Evolutionary conservation across 1,139 yeast species (phyloP).

Genomic region (Sporopachydermia cereana): DNA sequence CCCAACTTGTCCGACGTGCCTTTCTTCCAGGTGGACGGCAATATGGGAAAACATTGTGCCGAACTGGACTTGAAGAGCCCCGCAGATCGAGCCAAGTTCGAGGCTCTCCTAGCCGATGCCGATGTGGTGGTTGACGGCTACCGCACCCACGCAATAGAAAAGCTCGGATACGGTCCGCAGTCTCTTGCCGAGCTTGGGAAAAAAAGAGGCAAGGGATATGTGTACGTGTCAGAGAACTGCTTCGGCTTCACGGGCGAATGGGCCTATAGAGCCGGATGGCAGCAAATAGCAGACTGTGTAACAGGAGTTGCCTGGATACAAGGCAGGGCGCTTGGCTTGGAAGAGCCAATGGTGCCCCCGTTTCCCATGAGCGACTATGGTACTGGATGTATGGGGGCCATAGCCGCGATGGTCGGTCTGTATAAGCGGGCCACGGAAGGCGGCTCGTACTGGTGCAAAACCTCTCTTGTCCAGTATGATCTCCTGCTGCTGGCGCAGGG

Average conservation of each 20-base stretch:
- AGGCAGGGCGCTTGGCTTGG: conserved; percentile 22
- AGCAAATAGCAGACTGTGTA: conserved; percentile 27
- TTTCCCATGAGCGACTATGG: conserved; percentile 29
- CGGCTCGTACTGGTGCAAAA: conserved; percentile 25
- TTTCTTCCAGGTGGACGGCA: conserved; percentile 25
- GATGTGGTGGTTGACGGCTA: conserved; percentile 26
- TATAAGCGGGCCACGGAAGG: conserved; percentile 22
- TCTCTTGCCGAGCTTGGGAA: conserved; percentile 19
- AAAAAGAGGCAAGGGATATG: conserved; percentile 23
- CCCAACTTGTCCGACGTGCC: conserved; percentile 24
- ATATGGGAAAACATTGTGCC: conserved; percentile 25
- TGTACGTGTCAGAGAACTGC: conserved; percentile 26
- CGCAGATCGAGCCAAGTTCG: conserved; percentile 20
- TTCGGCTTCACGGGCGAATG: conserved; percentile 26
- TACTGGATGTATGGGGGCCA: conserved; percentile 26
- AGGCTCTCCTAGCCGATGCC: conserved; percentile 21
- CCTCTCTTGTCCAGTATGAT: conserved; percentile 26
- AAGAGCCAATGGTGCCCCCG: conserved; percentile 27
- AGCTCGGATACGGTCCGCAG: conserved; percentile 23
- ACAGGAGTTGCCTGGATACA: conserved; percentile 27
- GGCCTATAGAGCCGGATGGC: conserved; percentile 27
- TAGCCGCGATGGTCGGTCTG: conserved; percentile 22
- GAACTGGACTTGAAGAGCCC: conserved; percentile 21
- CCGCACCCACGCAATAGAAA: conserved; percentile 23
- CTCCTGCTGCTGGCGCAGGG: conserved; percentile 23